Evolutionary conservation across 805 yeast species (phyloP).

Genomic region (Candida nonsorbophila): DNA sequence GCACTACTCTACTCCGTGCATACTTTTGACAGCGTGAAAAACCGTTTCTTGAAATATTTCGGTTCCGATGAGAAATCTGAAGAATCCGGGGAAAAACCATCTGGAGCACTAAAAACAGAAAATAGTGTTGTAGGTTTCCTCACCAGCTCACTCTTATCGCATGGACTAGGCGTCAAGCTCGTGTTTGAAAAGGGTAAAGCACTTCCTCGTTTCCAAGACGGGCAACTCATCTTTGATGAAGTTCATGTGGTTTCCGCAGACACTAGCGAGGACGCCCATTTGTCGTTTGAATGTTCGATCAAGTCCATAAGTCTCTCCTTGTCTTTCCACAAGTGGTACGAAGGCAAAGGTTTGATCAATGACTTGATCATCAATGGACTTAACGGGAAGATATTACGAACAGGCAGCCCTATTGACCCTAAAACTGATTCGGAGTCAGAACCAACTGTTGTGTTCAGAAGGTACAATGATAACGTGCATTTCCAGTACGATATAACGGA

Average conservation of each 20-base stretch:
- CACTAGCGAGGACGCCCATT: slow-evolving; percentile 5
- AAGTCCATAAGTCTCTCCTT: slow-evolving; percentile 41
- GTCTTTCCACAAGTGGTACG: slow-evolving; percentile 51
- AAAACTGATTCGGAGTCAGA: slow-evolving; percentile 1
- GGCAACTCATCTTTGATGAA: slow-evolving; percentile 43
- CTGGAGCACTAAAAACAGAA: slow-evolving; percentile 9
- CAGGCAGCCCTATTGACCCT: slow-evolving; percentile 2
- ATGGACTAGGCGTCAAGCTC: slow-evolving; percentile 32
- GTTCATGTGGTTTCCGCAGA: slow-evolving; percentile 17
- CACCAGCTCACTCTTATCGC: slow-evolving; percentile 31
- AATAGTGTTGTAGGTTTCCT: slow-evolving; percentile 25
- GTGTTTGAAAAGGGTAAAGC: slow-evolving; percentile 33
- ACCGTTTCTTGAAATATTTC: slow-evolving; percentile 11
- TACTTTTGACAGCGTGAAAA: slow-evolving; percentile 22
- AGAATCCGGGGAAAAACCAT: neutral
- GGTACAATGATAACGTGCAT: slow-evolving; percentile 23
- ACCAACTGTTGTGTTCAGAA: slow-evolving; percentile 10
- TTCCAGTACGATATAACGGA: slow-evolving; percentile 27
- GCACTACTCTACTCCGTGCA: slow-evolving; percentile 41
- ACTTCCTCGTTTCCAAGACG: slow-evolving; percentile 44
- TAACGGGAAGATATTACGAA: slow-evolving; percentile 29
- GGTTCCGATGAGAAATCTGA: slow-evolving; percentile 5
- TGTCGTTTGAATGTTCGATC: slow-evolving; percentile 29
- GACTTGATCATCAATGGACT: slow-evolving; percentile 46
- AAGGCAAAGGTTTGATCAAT: slow-evolving; percentile 47